Base-by-base conservation (phyloP, 148 eudicot genomes). In the Linanthus parryae region DNA sequence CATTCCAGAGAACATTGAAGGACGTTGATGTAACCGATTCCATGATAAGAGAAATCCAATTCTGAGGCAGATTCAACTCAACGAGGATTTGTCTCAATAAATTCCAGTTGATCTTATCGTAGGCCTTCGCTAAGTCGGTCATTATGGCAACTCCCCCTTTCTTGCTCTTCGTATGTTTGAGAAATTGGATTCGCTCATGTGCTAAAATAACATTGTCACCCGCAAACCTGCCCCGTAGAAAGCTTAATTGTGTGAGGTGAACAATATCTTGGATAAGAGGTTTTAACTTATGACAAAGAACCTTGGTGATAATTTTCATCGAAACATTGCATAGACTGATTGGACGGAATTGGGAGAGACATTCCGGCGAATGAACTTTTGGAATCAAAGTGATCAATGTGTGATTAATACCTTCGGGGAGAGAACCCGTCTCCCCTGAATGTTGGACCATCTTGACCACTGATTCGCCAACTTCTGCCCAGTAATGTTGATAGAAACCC, bases 21-120 rank as follows among this genome's bases (percentile, higher is more conserved):
- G 20, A n/a, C 11, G 48, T 44, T 7, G 28, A 5, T 2, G 26
- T 19, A 5, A 22, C 16, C 10, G 26, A 44, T 20, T 23, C n/a
- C 48, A 44, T 44, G 9, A 44, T 44, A 5, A 44, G 27, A 2
- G 48, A 44, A 23, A 21, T 44, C 48, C 48, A 44, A 7, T 11
- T 44, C 9, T 1, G 2, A 5, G 48, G 27, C 5, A 44, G 23
- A 17, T 22, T 13, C 48, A 44, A 20, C 13, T 44, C 22, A 8
- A 11, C 25, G 27, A 44, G 23, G 10, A 44, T 23, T 8, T n/a
- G 4, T 9, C n/a, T n/a, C 4, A 44, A 22, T 5, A 44, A 44
- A 20, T 7, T 12, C 48, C 48, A 44, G 10, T 44, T n/a, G 4
- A 44, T 23, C 27, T 5, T 7, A 44, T 44, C 48, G 23, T 44